Percentiles rank a stretch among this genome's conserved stretches.
phyloP scores from a whole-genome alignment of 768 basidiomycete genomes.

The Tylopilus intermedius region DNA sequence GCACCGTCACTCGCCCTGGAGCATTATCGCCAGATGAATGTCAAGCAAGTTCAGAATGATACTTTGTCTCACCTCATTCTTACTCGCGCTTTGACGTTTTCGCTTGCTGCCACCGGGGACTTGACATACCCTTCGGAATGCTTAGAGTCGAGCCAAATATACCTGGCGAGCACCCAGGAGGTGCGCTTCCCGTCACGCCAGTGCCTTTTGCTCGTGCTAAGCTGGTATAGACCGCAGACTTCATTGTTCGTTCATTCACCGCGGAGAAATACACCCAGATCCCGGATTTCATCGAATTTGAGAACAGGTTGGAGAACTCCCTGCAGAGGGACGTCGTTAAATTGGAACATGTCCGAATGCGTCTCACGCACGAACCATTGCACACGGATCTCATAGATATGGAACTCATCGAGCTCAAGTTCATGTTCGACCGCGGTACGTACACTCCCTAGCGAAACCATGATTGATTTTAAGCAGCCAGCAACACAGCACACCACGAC shows the following conservation, averaged over 20 bases:
- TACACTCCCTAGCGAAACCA: slow-evolving; percentile 21
- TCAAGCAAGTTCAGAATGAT: slow-evolving; percentile 86
- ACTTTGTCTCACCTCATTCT: slow-evolving; percentile 83
- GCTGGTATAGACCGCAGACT: slow-evolving; percentile 62
- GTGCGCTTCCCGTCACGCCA: slow-evolving; percentile 32
- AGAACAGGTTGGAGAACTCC: slow-evolving; percentile 77
- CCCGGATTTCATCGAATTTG: slow-evolving; percentile 78
- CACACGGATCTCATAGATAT: slow-evolving; percentile 70
- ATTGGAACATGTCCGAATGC: slow-evolving; percentile 82
- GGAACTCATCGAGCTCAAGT: slow-evolving; percentile 80
- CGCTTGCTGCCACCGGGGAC: slow-evolving; percentile 70
- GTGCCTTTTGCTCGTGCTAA: slow-evolving; percentile 5
- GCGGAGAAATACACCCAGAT: slow-evolving; percentile 87
- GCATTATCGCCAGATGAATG: slow-evolving; percentile 71
- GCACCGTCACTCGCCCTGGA: slow-evolving; percentile 68
- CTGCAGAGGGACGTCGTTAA: slow-evolving; percentile 79
- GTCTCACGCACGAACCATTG: slow-evolving; percentile 67
- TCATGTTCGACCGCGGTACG: slow-evolving; percentile 69
- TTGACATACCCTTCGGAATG: slow-evolving; percentile 72
- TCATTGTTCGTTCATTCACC: slow-evolving; percentile 71
- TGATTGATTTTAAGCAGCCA: slow-evolving; percentile 5
- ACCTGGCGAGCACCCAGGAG: slow-evolving; percentile 75
- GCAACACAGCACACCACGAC: slow-evolving; percentile 63
- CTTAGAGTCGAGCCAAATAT: slow-evolving; percentile 75
- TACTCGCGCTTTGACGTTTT: slow-evolving; percentile 74